phyloP scores from a whole-genome alignment of 768 basidiomycete genomes.

The Russula sp. region DNA sequence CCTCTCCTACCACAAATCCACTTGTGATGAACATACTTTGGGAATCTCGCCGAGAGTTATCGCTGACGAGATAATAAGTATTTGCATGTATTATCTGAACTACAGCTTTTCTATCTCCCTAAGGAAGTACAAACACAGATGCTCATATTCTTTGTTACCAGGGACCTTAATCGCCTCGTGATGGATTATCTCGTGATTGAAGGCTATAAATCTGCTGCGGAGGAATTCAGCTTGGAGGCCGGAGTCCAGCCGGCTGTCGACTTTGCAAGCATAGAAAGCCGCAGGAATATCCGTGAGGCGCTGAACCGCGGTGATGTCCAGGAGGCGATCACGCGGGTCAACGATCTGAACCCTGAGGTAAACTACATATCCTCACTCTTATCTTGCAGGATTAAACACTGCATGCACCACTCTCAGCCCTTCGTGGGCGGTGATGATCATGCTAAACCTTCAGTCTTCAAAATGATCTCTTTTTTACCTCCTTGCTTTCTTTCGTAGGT shows the following conservation, averaged over 20 bases:
- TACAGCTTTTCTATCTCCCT: slow-evolving; percentile 11
- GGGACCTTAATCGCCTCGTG: slow-evolving; percentile 89
- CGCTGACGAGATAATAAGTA: slow-evolving; percentile 55
- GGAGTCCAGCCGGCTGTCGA: slow-evolving; percentile 71
- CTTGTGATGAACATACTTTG: slow-evolving; percentile 70
- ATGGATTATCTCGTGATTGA: slow-evolving; percentile 99
- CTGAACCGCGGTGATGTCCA: slow-evolving; percentile 92
- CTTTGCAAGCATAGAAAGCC: slow-evolving; percentile 86
- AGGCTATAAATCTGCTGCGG: slow-evolving; percentile 93
- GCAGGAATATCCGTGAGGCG: slow-evolving; percentile 92
- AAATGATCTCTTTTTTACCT: slow-evolving; percentile 54
- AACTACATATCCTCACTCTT: slow-evolving; percentile 31
- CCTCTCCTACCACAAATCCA: slow-evolving; percentile 26
- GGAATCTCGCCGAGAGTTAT: slow-evolving; percentile 96
- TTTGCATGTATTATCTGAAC: slow-evolving; percentile 90
- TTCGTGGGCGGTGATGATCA: slow-evolving; percentile 78
- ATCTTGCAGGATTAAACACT: slow-evolving; percentile 68
- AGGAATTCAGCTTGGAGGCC: slow-evolving; percentile 90
- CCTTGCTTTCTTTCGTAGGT: not conserved
- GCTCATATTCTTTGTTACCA: slow-evolving; percentile 33
- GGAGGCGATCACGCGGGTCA: slow-evolving; percentile 91
- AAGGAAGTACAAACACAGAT: slow-evolving; percentile 27
- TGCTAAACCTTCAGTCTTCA: slow-evolving; percentile 92
- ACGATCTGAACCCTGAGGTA: slow-evolving; percentile 96
- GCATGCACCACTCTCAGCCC: slow-evolving; percentile 99